Percentiles rank a stretch among this genome's conserved stretches.
Evolutionary conservation across 2,329 filamentous ascomycete genomes (phyloP).

Genomic region (Scortechinia acanthostroma): DNA sequence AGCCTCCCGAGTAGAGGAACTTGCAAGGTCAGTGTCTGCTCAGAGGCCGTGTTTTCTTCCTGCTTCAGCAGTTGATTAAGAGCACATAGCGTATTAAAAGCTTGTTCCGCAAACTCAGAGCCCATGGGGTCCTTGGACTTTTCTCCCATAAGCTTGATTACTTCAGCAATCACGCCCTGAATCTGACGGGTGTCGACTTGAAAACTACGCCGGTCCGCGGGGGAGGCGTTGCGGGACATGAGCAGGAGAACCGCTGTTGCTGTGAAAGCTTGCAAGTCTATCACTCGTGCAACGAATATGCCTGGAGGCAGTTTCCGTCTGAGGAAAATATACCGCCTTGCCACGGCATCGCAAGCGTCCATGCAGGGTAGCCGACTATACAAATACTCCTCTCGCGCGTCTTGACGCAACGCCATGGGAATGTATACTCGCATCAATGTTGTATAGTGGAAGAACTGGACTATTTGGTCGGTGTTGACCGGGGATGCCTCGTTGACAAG

Average conservation of each 20-base stretch:
- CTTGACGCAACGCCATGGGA: conserved; percentile 7
- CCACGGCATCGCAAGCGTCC: conserved; percentile 7
- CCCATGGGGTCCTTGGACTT: conserved; percentile 4
- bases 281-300: conserved; percentile 6
- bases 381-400: conserved; percentile 6
- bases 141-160: conserved; percentile 8
- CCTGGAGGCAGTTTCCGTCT: conserved; percentile 6
- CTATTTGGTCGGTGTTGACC: conserved; percentile 6
- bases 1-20: conserved; percentile 9
- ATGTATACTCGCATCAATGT: conserved; percentile 7
- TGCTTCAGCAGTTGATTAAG: conserved; percentile 6
- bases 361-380: conserved; percentile 8
- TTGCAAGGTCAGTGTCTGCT: conserved; percentile 7
- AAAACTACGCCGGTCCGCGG: neutral
- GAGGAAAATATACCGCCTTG: conserved; percentile 7
- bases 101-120: conserved; percentile 4
- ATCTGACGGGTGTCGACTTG: conserved; percentile 3
- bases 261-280: conserved; percentile 9
- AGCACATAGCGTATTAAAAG: conserved; percentile 7
- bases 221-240: conserved; percentile 4
- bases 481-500: neutral
- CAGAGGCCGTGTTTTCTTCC: conserved; percentile 4
- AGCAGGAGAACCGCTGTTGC: conserved; percentile 9
- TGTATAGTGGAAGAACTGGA: conserved; percentile 8
- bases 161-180: conserved; percentile 6